Evolutionary conservation across 225 moss, liverwort and hornwort genomes (phyloP).

Genomic region (Straminergon stramineum): DNA sequence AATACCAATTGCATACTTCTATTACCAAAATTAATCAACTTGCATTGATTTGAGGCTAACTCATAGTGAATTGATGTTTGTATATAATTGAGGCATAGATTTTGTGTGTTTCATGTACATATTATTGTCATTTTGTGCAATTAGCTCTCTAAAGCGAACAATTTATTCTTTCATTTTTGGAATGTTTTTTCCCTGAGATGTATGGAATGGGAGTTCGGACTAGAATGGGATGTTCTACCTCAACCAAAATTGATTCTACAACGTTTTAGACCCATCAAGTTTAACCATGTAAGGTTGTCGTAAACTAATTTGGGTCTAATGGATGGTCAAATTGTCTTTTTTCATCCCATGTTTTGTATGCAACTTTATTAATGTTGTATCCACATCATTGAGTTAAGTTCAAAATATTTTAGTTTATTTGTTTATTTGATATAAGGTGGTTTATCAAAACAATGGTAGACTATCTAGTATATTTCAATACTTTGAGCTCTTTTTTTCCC

Average conservation of each 20-base stretch:
- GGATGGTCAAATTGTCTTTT: neutral
- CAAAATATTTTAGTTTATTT: neutral
- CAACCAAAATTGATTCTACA: neutral
- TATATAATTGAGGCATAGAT: too few species aligned
- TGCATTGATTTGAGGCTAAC: too few species aligned
- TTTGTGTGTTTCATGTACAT: too few species aligned
- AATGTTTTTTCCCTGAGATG: too few species aligned
- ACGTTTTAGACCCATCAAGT: neutral
- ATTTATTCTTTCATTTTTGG: too few species aligned
- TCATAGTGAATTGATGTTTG: too few species aligned
- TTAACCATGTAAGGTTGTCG: rapidly evolving
- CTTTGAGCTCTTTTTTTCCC: neutral
- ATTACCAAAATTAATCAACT: too few species aligned
- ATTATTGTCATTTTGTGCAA: too few species aligned
- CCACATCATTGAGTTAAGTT: neutral
- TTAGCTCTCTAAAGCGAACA: too few species aligned
- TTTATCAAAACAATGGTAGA: neutral
- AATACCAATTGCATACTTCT: too few species aligned
- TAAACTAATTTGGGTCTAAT: rapidly evolving
- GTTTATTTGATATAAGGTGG: neutral
- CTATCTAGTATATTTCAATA: neutral
- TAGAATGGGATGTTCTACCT: too few species aligned
- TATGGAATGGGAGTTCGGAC: too few species aligned
- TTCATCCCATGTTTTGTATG: neutral
- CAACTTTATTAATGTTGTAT: neutral